Base-by-base conservation (phyloP, 2,329 filamentous ascomycete genomes). In the Eutypa lata region DNA sequence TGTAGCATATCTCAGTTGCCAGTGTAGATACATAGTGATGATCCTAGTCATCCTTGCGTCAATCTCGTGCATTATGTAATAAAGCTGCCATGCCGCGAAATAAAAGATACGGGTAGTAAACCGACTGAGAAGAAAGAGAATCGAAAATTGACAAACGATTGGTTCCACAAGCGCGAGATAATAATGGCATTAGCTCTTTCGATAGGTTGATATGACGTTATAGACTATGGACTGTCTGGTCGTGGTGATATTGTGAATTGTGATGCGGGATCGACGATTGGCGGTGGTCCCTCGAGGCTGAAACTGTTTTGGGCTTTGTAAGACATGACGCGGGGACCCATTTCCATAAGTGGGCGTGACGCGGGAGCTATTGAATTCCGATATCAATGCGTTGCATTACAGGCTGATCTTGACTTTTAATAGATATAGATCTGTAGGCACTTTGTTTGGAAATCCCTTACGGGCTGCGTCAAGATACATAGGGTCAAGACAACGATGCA, bases 221-320 rank as follows among this genome's bases (percentile, higher is more conserved):
- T 31, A 18, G 24, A 11, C 33, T 37, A 48, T 42, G 50, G 50
- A 24, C 44, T 10, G 26, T 31, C 26, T 31, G 26, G 10, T 31
- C 46, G 33, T 38, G 8, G 50, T 35, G 51, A 60, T 55, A 49
- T 49, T 54, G 46, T 46, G 51, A 49, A 49, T 49, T 54, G 46
- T 46, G 51, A 49, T 57, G 56, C 55, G 45, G 57, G 61, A 63
- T 63, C 58, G 57, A 52, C 62, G 28, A 58, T 53, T 52, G 56
- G 56, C 49, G 50, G 54, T 49, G 54, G 37, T 46, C 48, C 54
- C 49, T 54, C 57, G 57, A 60, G 51, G 59, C 53, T 60, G 58
- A 62, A 64, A 59, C 57, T 13, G 58, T 61, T 61, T 61, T 52
- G 58, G 54, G 22, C 22, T 53, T 37, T 49, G 50, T 44, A 46